Conservation (phyloP, 345 rosid species). For the Erodium maritimum region DNA sequence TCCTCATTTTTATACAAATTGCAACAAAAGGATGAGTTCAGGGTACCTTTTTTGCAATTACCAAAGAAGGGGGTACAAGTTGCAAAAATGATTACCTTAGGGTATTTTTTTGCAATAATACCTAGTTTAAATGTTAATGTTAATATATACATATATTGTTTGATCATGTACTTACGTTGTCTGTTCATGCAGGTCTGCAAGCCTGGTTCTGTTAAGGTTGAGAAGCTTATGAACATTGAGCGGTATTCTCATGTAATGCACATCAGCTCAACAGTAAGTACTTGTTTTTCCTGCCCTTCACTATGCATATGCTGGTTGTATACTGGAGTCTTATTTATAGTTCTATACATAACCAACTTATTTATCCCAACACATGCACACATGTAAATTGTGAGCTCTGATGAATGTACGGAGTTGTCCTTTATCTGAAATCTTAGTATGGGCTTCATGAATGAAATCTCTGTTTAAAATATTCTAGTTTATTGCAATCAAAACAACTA, state of each 20-base stretch:
- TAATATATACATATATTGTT: no score
- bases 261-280: constrained; percentile 79
- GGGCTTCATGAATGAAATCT: background rate
- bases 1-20: no score
- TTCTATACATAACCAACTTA: background rate
- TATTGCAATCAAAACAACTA: background rate
- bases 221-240: constrained; percentile 85
- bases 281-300: constrained; percentile 4
- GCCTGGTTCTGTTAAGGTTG: constrained; percentile 81
- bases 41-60: no score
- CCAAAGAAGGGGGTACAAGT: no score
- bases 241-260: constrained; percentile 95
- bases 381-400: background rate
- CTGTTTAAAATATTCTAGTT: background rate
- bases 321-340: no score
- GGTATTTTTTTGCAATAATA: no score
- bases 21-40: no score
- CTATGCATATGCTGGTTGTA: background rate
- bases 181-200: constrained; percentile 50
- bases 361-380: background rate
- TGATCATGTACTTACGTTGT: background rate
- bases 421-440: background rate
- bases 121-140: no score
- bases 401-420: background rate
- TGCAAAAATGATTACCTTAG: no score